Evolutionary conservation across 176 grass and related monocot species (phyloP), one percentile per base, ranked within the genome.

Genomic region (Melocanna baccifera): DNA sequence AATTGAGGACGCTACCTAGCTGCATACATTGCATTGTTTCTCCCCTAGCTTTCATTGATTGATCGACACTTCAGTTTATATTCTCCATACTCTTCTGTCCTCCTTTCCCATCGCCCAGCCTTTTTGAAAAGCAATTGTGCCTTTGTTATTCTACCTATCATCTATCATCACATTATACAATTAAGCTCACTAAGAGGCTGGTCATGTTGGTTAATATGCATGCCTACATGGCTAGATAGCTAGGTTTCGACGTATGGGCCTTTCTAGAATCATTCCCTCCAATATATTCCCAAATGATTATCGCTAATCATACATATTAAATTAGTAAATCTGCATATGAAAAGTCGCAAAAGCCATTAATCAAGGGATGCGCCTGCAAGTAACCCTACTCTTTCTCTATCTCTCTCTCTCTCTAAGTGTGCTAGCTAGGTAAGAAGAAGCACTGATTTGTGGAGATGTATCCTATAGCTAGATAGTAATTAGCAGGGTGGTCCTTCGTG

Each of bases 331-430:
- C 36, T 65, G 18, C 46, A 13, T 84, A 80, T 85, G 7, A 55
- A 89, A 85, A 89, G 76, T 36, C 59, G 83, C 20, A 75, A 90
- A 90, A 90, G 88, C 88, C 83, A 76, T 62, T 85, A 81, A 63
- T 81, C 83, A 76, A 76, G 83, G 78, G 63, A 89, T 77, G 83
- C 71, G 71, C 71, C 63, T 23, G 39, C 77, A 39, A n/a, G 69
- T 43, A 71, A 66, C 13, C 32, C 62, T n/a, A 20, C 16, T 22
- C 37, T 28, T 6, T 30, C 19, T 75, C 77, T 86, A 45, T 67
- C 37, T 81, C 18, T 41, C 15, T 82, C 40, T 73, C 18, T 45
- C 23, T 23, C 40, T 28, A 48, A 32, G 18, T 62, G 6, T 39
- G 36, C 63, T 20, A 83, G 42, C 23, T 62, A 62, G 37, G 55